Evolutionary conservation across 495 filamentous ascomycete genomes (phyloP).

Genomic region (Penicillium ochrochloron): DNA sequence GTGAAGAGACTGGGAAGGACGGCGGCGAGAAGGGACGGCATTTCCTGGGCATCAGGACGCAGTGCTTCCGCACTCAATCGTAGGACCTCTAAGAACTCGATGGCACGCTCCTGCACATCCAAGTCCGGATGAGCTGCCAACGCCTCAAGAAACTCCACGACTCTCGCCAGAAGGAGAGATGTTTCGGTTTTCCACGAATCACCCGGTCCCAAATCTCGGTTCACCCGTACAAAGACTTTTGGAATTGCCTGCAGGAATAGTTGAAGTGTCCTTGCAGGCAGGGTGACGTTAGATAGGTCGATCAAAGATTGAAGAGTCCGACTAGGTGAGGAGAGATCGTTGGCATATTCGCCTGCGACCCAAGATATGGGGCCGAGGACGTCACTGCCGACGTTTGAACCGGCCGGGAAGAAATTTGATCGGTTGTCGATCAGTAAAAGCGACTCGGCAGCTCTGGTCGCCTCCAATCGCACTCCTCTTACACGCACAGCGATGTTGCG

Average conservation of each 20-base stretch:
- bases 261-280: conserved; percentile 66
- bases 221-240: conserved; percentile 77
- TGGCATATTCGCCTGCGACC: conserved; percentile 86
- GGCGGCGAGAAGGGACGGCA: conserved; percentile 81
- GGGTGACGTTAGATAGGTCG: conserved; percentile 62
- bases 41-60: conserved; percentile 64
- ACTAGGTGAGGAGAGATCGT: conserved; percentile 65
- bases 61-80: conserved; percentile 82
- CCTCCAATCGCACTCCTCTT: conserved; percentile 72
- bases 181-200: conserved; percentile 71
- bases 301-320: conserved; percentile 73
- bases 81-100: conserved; percentile 88
- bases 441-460: conserved; percentile 80
- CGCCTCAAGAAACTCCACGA: conserved; percentile 79
- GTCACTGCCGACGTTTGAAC: conserved; percentile 55
- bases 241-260: conserved; percentile 85
- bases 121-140: conserved; percentile 79
- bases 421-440: conserved; percentile 61
- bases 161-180: conserved; percentile 73
- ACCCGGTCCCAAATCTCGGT: conserved; percentile 60
- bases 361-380: conserved; percentile 76
- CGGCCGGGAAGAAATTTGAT: conserved; percentile 49
- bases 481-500: conserved; percentile 93
- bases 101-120: conserved; percentile 94
- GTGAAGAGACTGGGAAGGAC: conserved; percentile 85